Evolutionary conservation across 768 basidiomycete genomes (phyloP), one percentile per base, ranked within the genome.

Genomic region (Naganishia kalamii): DNA sequence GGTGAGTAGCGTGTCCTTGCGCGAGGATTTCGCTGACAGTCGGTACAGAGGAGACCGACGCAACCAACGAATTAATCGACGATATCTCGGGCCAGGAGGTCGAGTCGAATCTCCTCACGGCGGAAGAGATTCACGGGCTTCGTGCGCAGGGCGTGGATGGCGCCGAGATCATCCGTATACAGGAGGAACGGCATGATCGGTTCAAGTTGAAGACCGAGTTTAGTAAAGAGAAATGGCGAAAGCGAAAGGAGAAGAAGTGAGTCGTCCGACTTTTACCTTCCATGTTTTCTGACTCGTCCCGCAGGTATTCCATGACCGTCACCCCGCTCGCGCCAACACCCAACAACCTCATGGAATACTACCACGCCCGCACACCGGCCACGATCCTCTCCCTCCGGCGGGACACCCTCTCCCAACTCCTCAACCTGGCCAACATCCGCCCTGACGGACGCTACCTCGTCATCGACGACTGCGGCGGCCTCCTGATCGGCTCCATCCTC

Each of bases 211-310:
- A 98, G 79, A 98, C 93, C 0, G 96, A 94, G 78, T 98, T 93
- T 78, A 92, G 90, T 79, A 98, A 99, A 79, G 93, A 98, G 73
- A 99, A 99, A 76, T 99, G 97, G 79, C 88, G 85, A 77, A 94
- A 93, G 77, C 83, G 91, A 41, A 99, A 99, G 78, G 90, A 93
- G 80, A 92, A 90, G 63, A 99, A 98, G 93, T 94, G 74, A 70
- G 86, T 70, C 43, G 32, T 12, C 49, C 7, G 37, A 37, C 2
- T 76, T 17, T 32, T n/a, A 11, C 37, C 27, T 57, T 29, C 50
- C 23, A 23, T 11, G 44, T 19, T 17, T 32, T 33, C 4, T 46
- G 23, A 32, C 30, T 21, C 25, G 33, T n/a, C 11, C 5, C 40
- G 25, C 23, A 98, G 93, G 71, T 97, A 89, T 76, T 87, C 86